phyloP scores from a whole-genome alignment of 2,329 filamentous ascomycete genomes.

The Cladosporium phlei region DNA sequence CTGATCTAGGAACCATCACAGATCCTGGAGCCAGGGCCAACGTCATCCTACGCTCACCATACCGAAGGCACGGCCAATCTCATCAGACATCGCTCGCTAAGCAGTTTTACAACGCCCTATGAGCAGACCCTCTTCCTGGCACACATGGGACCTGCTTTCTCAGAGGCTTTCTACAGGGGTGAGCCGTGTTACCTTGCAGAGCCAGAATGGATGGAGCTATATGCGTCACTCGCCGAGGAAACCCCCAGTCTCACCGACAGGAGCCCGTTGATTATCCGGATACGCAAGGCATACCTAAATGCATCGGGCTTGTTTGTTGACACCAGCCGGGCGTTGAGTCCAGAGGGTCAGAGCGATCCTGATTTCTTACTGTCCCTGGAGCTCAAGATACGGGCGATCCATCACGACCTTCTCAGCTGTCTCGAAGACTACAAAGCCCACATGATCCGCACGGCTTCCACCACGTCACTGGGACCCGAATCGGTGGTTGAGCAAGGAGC shows the following conservation, averaged over 20 bases:
- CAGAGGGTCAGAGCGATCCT: not conserved
- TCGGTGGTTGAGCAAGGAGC: constrained; percentile 21
- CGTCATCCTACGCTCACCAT: constrained; percentile 31
- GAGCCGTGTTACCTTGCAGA: constrained; percentile 29
- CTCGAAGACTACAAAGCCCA: constrained; percentile 26
- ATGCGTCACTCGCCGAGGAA: constrained; percentile 18
- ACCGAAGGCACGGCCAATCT: constrained; percentile 30
- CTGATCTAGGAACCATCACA: constrained; percentile 5
- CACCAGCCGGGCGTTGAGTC: constrained; percentile 16
- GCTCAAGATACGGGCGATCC: constrained; percentile 14
- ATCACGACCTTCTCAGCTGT: constrained; percentile 17
- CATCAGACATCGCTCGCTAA: constrained; percentile 29
- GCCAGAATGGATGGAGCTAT: constrained; percentile 28
- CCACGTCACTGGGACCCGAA: constrained; percentile 16
- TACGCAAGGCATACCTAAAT: constrained; percentile 21
- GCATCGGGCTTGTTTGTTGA: constrained; percentile 23
- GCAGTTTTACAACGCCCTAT: constrained; percentile 31
- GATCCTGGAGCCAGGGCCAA: constrained; percentile 30
- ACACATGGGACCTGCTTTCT: constrained; percentile 31
- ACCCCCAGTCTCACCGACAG: constrained; percentile 21
- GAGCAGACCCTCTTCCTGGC: constrained; percentile 35
- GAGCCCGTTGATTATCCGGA: constrained; percentile 19
- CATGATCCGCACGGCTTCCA: constrained; percentile 19
- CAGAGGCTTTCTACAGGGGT: constrained; percentile 22
- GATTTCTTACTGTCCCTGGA: not conserved